phyloP scores from a whole-genome alignment of 768 basidiomycete species.

The Holtermanniella nyarrowii region DNA sequence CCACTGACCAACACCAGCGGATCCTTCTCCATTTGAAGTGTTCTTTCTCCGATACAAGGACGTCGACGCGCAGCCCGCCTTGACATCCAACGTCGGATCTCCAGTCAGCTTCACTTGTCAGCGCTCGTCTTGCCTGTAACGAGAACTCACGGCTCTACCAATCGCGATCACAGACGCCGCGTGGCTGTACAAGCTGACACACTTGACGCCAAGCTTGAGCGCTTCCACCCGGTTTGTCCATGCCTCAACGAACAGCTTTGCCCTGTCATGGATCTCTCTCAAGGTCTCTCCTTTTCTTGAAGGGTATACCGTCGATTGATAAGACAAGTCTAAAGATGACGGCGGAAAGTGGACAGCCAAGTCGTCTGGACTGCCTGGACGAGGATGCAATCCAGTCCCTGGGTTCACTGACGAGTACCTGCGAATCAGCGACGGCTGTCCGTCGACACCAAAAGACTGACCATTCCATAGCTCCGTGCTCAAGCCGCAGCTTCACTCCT shows the following conservation, averaged over 20 bases:
- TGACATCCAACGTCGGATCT: slow-evolving; percentile 24
- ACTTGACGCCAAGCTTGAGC: slow-evolving; percentile 24
- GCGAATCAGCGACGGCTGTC: neutral
- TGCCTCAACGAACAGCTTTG: slow-evolving; percentile 28
- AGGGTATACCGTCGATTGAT: slow-evolving; percentile 34
- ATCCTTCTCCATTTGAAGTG: neutral
- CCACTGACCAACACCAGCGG: slow-evolving; percentile 34
- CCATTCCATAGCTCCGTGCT: slow-evolving; percentile 40
- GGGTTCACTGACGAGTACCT: slow-evolving; percentile 38
- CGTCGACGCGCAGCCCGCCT: slow-evolving; percentile 35
- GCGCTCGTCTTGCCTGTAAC: neutral
- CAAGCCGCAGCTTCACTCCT: slow-evolving; percentile 17
- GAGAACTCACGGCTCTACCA: slow-evolving; percentile 33
- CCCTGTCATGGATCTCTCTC: slow-evolving; percentile 25
- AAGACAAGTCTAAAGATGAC: slow-evolving; percentile 13
- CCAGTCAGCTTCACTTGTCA: slow-evolving; percentile 30
- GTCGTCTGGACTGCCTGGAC: slow-evolving; percentile 16
- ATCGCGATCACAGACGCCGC: slow-evolving; percentile 41
- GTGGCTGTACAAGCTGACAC: slow-evolving; percentile 38
- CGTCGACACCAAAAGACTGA: slow-evolving; percentile 10
- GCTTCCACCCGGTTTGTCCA: slow-evolving; percentile 26
- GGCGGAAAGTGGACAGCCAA: slow-evolving; percentile 28
- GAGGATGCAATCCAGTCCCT: slow-evolving; percentile 37
- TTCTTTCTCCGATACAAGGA: slow-evolving; percentile 28
- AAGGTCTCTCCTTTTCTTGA: slow-evolving; percentile 36